A percentile compares a stretch with the other conserved stretches of the same genome.
Evolutionary conservation across 441 rosid species (phyloP).

Genomic region (Isatis lusitanica): DNA sequence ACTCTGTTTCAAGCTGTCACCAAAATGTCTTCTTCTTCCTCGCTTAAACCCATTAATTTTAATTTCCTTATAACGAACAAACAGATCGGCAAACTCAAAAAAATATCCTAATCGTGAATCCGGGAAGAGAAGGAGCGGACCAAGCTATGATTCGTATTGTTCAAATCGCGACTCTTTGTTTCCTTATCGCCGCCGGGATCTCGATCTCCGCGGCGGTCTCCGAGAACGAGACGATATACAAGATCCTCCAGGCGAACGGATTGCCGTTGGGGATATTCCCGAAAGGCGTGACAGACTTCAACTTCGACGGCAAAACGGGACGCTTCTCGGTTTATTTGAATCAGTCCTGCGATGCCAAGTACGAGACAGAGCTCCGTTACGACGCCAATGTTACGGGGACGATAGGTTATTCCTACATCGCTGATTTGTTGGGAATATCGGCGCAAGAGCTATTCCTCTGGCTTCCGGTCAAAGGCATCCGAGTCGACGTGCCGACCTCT

Average conservation of each 20-base stretch:
- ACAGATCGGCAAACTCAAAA: neutral
- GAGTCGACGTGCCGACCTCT: constrained; percentile 85
- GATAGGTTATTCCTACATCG: constrained; percentile 56
- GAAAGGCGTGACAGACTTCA: constrained; percentile 62
- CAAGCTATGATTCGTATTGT: constrained; percentile 31
- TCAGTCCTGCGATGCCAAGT: constrained; percentile 84
- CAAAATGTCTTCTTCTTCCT: constrained; percentile 39
- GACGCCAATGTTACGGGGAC: constrained; percentile 74
- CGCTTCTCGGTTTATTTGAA: constrained; percentile 67
- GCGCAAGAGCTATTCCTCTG: constrained; percentile 86
- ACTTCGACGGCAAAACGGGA: constrained; percentile 49
- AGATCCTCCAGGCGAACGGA: constrained; percentile 55
- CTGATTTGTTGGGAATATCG: constrained; percentile 60
- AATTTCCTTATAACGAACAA: constrained; percentile 2
- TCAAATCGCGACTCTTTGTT: constrained; percentile 24
- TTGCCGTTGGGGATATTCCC: constrained; percentile 89
- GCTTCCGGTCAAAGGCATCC: constrained; percentile 82
- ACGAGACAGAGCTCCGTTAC: constrained; percentile 82
- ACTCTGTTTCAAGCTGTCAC: constrained; percentile 75
- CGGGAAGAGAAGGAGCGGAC: neutral
- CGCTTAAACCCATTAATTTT: constrained; percentile 54
- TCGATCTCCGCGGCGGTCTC: constrained; percentile 28
- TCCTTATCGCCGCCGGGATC: constrained; percentile 33
- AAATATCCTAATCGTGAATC: neutral
- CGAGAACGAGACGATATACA: constrained; percentile 51